Conservation (phyloP, 202 grass and related monocot species). For the Dendrocalamus latiflorus region DNA sequence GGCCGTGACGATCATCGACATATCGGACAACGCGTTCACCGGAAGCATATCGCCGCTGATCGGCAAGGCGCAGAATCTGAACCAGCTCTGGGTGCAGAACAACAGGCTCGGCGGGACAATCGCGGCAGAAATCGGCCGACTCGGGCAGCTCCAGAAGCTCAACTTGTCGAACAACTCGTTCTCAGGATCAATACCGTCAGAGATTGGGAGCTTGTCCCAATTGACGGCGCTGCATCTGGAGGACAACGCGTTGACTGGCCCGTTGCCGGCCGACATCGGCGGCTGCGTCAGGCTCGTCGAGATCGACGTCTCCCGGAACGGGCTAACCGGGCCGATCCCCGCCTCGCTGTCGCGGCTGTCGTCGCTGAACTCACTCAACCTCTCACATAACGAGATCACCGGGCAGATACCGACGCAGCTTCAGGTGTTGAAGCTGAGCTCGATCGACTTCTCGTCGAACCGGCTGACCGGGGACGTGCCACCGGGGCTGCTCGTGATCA, state of each 20-base stretch:
- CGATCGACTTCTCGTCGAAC: conserved; percentile 70
- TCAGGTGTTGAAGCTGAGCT: conserved; percentile 64
- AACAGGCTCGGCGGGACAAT: conserved; percentile 44
- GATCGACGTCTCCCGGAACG: no score
- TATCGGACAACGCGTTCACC: conserved; percentile 69
- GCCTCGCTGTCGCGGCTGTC: no score
- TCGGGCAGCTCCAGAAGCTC: conserved; percentile 62
- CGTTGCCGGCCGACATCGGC: conserved; percentile 43
- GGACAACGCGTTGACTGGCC: conserved; percentile 49
- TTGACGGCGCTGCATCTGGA: conserved; percentile 68
- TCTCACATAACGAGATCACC: conserved; percentile 48
- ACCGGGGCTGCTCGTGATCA: conserved; percentile 40
- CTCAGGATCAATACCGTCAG: conserved; percentile 48
- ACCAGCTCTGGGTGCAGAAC: conserved; percentile 79
- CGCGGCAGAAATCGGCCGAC: conserved; percentile 51
- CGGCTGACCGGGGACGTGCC: conserved; percentile 57
- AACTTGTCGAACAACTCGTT: conserved; percentile 72
- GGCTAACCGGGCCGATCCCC: no score
- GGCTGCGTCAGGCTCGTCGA: conserved; percentile 41
- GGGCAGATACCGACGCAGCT: conserved; percentile 58
- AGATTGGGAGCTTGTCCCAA: conserved; percentile 55
- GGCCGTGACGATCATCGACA: conserved; percentile 59
- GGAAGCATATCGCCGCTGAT: conserved; percentile 57
- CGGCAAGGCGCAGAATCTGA: conserved; percentile 44
- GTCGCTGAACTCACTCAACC: no score